A percentile compares a stretch with the other conserved stretches of the same genome.
Evolutionary conservation across 1,139 yeast genomes (phyloP).

Genomic region (Taiozyma sp.): DNA sequence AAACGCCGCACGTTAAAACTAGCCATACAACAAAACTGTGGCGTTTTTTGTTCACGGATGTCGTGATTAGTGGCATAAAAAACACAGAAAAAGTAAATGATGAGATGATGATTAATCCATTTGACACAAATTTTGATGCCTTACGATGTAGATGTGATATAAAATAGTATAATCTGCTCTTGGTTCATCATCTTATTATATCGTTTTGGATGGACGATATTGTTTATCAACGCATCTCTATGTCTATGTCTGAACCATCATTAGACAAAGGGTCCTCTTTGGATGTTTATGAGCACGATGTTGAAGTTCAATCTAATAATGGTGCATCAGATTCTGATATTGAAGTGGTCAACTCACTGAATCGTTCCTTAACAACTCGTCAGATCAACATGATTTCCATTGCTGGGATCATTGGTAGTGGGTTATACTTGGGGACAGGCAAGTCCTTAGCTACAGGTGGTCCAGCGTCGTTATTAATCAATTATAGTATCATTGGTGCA

Average conservation of each 20-base stretch:
- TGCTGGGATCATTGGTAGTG: slow-evolving; percentile 78
- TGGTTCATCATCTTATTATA: too few species aligned
- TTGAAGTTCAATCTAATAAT: background rate
- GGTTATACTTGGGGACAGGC: slow-evolving; percentile 60
- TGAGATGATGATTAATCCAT: too few species aligned
- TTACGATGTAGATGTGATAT: too few species aligned
- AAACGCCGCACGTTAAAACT: too few species aligned
- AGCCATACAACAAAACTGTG: too few species aligned
- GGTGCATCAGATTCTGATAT: background rate
- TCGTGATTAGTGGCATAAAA: too few species aligned
- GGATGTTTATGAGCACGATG: background rate
- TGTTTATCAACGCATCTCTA: slow-evolving; percentile 27
- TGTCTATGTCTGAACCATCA: background rate
- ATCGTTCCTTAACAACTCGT: slow-evolving; percentile 40
- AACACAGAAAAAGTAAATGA: too few species aligned
- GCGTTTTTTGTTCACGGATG: too few species aligned
- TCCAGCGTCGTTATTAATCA: slow-evolving; percentile 56
- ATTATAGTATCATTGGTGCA: slow-evolving; percentile 54
- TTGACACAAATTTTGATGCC: too few species aligned
- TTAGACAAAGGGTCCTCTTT: background rate
- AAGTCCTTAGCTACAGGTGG: slow-evolving; percentile 58
- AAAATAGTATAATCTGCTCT: too few species aligned
- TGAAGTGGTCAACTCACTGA: slow-evolving; percentile 13
- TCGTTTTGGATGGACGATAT: slow-evolving; percentile 27
- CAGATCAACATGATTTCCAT: slow-evolving; percentile 67